Evolutionary conservation across 768 basidiomycete species (phyloP).

Genomic region (Gloeostereum incarnatum): DNA sequence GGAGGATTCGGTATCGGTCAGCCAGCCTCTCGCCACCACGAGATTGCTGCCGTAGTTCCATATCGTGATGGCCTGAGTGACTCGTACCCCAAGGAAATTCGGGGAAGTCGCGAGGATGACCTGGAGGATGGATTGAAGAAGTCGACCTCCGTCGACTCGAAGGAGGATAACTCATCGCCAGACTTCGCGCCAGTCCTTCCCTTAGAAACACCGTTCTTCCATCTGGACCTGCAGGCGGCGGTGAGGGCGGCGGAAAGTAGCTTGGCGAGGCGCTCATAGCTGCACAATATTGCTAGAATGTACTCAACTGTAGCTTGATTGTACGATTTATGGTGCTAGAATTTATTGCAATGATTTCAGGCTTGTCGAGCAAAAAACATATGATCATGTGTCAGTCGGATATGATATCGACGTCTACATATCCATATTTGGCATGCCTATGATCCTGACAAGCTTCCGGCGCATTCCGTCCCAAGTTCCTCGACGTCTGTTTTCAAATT

Average conservation of each 20-base stretch:
- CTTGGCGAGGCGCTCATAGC: too few species aligned
- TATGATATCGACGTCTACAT: too few species aligned
- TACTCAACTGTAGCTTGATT: too few species aligned
- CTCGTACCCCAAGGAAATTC: slow-evolving; percentile 14
- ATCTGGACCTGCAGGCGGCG: slow-evolving; percentile 73
- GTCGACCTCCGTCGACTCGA: slow-evolving; percentile 6
- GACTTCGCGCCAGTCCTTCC: slow-evolving; percentile 34
- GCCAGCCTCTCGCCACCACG: slow-evolving; percentile 34
- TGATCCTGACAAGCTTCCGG: slow-evolving; percentile 3
- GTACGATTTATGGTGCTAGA: too few species aligned
- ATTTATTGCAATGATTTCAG: too few species aligned
- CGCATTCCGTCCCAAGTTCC: not conserved
- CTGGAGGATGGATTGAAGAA: slow-evolving; percentile 25
- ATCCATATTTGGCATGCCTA: not conserved
- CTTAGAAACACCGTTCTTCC: slow-evolving; percentile 77
- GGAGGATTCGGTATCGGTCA: slow-evolving; percentile 84
- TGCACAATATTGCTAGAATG: too few species aligned
- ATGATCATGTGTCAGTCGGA: too few species aligned
- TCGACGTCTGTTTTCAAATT: not conserved
- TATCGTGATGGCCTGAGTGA: slow-evolving; percentile 34
- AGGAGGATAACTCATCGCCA: slow-evolving; percentile 4
- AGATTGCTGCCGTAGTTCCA: slow-evolving; percentile 75
- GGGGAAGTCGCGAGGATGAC: slow-evolving; percentile 18
- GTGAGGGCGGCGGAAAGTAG: slow-evolving; percentile 58
- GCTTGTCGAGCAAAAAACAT: too few species aligned